Evolutionary conservation across 192 early-diverging fungal genomes (phyloP).

Genomic region (Backusella westeae): DNA sequence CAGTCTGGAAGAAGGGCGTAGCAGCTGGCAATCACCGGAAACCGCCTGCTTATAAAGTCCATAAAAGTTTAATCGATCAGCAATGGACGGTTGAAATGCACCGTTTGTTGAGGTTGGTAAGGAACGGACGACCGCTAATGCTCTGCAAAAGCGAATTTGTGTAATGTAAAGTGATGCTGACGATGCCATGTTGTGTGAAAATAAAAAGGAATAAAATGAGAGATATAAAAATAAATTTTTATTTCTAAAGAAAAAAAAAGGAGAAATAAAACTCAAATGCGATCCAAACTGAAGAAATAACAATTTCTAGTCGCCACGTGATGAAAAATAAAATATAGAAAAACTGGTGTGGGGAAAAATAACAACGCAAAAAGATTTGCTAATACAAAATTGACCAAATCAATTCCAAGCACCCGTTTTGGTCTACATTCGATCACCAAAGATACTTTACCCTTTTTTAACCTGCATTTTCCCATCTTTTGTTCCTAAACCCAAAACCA

Average conservation of each 20-base stretch:
- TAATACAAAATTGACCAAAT: not conserved
- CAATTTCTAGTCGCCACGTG: not conserved
- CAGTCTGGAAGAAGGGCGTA: slow-evolving; percentile 18
- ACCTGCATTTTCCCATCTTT: not conserved
- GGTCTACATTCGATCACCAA: not conserved
- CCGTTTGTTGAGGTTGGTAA: slow-evolving; percentile 4
- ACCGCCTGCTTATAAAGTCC: slow-evolving; percentile 34
- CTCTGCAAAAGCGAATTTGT: slow-evolving; percentile 12
- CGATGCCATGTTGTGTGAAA: not conserved
- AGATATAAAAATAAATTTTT: slow-evolving; percentile 4
- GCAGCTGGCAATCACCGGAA: slow-evolving; percentile 13
- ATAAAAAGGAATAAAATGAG: not conserved
- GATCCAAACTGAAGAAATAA: not conserved
- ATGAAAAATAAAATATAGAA: not conserved
- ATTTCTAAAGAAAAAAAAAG: not conserved
- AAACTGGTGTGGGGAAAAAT: not conserved
- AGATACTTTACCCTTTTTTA: not conserved
- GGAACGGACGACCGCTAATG: slow-evolving; percentile 12
- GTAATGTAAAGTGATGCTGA: not conserved
- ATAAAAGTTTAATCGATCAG: slow-evolving; percentile 31
- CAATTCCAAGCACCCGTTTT: not conserved
- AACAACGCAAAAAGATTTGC: not conserved
- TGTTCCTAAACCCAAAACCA: too few species aligned
- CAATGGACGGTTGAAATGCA: slow-evolving; percentile 13
- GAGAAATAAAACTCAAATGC: not conserved